A percentile compares a stretch with the other conserved stretches of the same genome.
Conservation (phyloP, 2,329 filamentous ascomycete species). For the Blumeria graminis region DNA sequence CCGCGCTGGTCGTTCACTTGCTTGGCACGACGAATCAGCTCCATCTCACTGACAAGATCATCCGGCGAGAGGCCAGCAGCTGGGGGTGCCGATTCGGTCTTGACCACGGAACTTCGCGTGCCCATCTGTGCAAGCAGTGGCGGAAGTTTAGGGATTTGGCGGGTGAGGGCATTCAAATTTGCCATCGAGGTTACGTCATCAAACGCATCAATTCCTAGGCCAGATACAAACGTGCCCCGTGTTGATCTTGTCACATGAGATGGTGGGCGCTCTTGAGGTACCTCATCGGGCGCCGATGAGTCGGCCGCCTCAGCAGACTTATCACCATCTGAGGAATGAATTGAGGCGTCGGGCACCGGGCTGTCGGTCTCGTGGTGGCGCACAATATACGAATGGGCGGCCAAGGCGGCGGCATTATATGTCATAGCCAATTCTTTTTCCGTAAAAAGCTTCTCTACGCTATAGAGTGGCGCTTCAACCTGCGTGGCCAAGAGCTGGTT, state of each 20-base stretch:
- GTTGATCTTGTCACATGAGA: slow-evolving; percentile 41
- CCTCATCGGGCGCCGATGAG: slow-evolving; percentile 25
- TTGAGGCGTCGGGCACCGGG: slow-evolving; percentile 21
- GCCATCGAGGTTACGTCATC: slow-evolving; percentile 32
- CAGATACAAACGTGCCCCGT: slow-evolving; percentile 24
- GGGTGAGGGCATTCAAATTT: slow-evolving; percentile 21
- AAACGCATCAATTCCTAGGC: slow-evolving; percentile 34
- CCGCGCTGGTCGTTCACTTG: slow-evolving; percentile 13
- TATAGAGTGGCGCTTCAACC: slow-evolving; percentile 32
- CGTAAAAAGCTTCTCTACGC: slow-evolving; percentile 45
- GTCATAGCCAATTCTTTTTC: slow-evolving; percentile 44
- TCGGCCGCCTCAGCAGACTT: slow-evolving; percentile 25
- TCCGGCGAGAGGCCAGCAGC: slow-evolving; percentile 7
- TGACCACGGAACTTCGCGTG: not conserved
- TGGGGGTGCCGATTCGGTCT: not conserved
- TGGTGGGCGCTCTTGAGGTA: slow-evolving; percentile 36
- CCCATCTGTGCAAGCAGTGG: slow-evolving; percentile 5
- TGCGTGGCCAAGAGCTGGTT: slow-evolving; percentile 24
- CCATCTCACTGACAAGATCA: slow-evolving; percentile 12
- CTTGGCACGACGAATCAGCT: slow-evolving; percentile 11
- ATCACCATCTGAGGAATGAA: slow-evolving; percentile 19
- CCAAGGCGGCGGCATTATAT: slow-evolving; percentile 36
- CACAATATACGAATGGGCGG: slow-evolving; percentile 35
- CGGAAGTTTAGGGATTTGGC: slow-evolving; percentile 14
- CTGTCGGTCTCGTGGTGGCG: slow-evolving; percentile 20